A percentile compares a stretch with the other conserved stretches of the same genome.
Evolutionary conservation across 768 basidiomycete species (phyloP).

Genomic region (Leccinum aurantiacum): DNA sequence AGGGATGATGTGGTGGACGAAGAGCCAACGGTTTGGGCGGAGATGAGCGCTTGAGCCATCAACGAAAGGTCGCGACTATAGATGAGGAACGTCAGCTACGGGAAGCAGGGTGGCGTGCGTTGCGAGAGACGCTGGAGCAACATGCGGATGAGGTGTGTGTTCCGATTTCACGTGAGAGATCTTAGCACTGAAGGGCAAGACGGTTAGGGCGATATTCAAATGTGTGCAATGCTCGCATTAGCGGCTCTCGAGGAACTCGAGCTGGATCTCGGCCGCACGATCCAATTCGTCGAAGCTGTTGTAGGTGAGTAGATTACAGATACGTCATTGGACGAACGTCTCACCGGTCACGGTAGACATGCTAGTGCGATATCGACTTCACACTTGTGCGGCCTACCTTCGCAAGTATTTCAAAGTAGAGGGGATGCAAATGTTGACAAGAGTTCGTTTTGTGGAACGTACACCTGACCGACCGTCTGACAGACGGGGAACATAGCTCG

Average conservation of each 20-base stretch:
- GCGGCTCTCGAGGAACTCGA: constrained; percentile 59
- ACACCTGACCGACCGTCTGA: not conserved
- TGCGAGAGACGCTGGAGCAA: constrained; percentile 55
- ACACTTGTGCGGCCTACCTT: constrained; percentile 70
- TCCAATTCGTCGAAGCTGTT: constrained; percentile 69
- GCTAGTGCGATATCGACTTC: constrained; percentile 58
- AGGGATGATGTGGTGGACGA: constrained; percentile 28
- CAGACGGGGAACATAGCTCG: constrained; percentile 49
- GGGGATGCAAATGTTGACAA: constrained; percentile 50
- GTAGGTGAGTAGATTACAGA: constrained; percentile 50
- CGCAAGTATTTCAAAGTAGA: constrained; percentile 60
- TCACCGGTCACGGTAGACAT: constrained; percentile 46
- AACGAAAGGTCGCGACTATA: constrained; percentile 29
- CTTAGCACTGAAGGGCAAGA: constrained; percentile 2
- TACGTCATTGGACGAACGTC: not conserved
- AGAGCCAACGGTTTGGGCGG: constrained; percentile 28
- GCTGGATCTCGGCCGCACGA: constrained; percentile 42
- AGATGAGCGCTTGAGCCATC: constrained; percentile 20
- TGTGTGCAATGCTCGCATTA: constrained; percentile 70
- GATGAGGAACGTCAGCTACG: constrained; percentile 52
- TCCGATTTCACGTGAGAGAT: not conserved
- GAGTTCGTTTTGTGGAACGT: constrained; percentile 38
- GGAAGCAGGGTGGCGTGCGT: constrained; percentile 55
- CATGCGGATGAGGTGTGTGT: constrained; percentile 58
- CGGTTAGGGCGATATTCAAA: constrained; percentile 73